Percentiles rank a stretch among this genome's conserved stretches.
phyloP scores from a whole-genome alignment of 306 rosid genomes.

The Begonia masoniana region DNA sequence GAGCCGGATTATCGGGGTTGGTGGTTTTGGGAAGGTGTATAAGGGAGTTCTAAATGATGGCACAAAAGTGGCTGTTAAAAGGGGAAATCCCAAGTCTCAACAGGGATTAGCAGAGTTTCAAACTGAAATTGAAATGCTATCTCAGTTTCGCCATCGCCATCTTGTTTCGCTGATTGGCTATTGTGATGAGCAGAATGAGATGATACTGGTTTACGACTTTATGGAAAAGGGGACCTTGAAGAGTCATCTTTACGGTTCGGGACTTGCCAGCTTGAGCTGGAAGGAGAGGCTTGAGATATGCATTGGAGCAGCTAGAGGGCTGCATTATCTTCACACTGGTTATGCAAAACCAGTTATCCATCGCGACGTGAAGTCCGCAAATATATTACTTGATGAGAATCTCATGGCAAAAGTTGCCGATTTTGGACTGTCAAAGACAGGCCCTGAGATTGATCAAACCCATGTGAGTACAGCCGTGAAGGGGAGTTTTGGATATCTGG shows the following conservation, averaged over 20 bases:
- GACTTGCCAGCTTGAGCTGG: constrained; percentile 65
- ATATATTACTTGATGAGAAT: constrained; percentile 76
- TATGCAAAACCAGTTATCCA: constrained; percentile 82
- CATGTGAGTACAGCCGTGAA: constrained; percentile 86
- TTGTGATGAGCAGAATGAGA: constrained; percentile 82
- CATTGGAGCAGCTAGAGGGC: constrained; percentile 91
- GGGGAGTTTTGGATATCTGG: constrained; percentile 84
- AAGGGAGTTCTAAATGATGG: constrained; percentile 61
- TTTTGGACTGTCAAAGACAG: constrained; percentile 72
- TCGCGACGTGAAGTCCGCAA: constrained; percentile 87
- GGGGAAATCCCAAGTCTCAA: constrained; percentile 74
- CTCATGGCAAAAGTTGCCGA: constrained; percentile 95
- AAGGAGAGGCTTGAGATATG: constrained; percentile 75
- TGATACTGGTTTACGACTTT: constrained; percentile 79
- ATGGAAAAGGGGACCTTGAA: constrained; percentile 90
- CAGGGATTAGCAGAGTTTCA: constrained; percentile 78
- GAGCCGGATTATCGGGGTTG: constrained; percentile 67
- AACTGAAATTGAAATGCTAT: constrained; percentile 82
- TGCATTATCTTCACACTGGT: constrained; percentile 91
- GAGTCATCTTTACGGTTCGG: constrained; percentile 68
- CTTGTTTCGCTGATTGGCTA: constrained; percentile 80
- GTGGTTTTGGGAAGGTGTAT: constrained; percentile 87
- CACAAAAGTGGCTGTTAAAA: constrained; percentile 77
- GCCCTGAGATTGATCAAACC: constrained; percentile 82
- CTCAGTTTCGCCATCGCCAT: constrained; percentile 91